Conservation (phyloP, 2,329 filamentous ascomycete genomes). For the Penicillium psychrosexuale region DNA sequence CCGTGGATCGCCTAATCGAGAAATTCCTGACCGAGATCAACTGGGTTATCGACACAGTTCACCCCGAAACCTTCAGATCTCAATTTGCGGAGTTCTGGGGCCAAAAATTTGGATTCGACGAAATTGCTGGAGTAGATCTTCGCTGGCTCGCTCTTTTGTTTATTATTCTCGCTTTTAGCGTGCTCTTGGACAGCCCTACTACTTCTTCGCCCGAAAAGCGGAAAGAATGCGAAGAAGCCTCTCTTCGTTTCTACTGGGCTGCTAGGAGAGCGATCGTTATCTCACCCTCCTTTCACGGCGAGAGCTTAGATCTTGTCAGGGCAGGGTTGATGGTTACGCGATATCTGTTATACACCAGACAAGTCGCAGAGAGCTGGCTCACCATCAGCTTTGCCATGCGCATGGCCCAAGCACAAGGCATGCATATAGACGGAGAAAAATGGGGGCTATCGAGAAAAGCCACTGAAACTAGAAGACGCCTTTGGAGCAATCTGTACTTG, state of each 20-base stretch:
- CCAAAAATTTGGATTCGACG: conserved; percentile 41
- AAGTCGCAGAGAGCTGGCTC: conserved; percentile 42
- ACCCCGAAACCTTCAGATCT: conserved; percentile 33
- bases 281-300: conserved; percentile 44
- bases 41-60: conserved; percentile 38
- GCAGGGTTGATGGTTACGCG: conserved; percentile 41
- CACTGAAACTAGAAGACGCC: conserved; percentile 38
- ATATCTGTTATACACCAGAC: conserved; percentile 41
- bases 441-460: conserved; percentile 39
- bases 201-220: conserved; percentile 34
- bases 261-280: conserved; percentile 41
- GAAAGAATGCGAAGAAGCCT: conserved; percentile 39
- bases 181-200: conserved; percentile 36
- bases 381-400: conserved; percentile 45
- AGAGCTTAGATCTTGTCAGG: conserved; percentile 42
- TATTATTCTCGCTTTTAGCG: conserved; percentile 42
- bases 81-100: conserved; percentile 43
- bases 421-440: conserved; percentile 44
- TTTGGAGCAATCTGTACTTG: conserved; percentile 43
- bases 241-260: conserved; percentile 44
- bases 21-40: conserved; percentile 39
- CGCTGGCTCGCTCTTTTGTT: conserved; percentile 45
- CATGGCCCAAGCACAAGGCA: conserved; percentile 45
- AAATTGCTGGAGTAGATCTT: conserved; percentile 41
- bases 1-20: conserved; percentile 37